Conservation (phyloP, 768 basidiomycete genomes). For the Russula vinacea region DNA sequence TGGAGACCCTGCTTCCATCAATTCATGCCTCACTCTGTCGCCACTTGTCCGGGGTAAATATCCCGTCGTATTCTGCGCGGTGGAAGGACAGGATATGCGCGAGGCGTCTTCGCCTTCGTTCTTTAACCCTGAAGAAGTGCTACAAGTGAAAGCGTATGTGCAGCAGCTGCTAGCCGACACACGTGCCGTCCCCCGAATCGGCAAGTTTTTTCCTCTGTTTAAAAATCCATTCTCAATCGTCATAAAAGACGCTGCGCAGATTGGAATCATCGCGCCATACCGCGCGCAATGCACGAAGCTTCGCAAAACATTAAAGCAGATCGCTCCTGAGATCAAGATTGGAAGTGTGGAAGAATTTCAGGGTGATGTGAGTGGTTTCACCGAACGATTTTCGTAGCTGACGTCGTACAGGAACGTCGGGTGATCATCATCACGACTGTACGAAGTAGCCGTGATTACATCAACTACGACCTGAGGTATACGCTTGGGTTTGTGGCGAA, state of each 20-base stretch:
- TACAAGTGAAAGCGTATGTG: constrained; percentile 51
- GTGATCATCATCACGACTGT: constrained; percentile 44
- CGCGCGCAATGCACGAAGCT: constrained; percentile 45
- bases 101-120: constrained; percentile 67
- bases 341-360: constrained; percentile 68
- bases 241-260: constrained; percentile 46
- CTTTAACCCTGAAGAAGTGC: constrained; percentile 62
- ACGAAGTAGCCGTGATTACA: constrained; percentile 36
- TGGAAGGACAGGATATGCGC: constrained; percentile 60
- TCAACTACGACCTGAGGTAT: constrained; percentile 30
- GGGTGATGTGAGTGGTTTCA: constrained; percentile 43
- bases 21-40: constrained; percentile 33
- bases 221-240: background rate
- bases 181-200: constrained; percentile 38
- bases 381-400: constrained; percentile 27
- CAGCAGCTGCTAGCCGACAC: constrained; percentile 32
- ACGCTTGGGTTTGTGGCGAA: constrained; percentile 35
- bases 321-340: constrained; percentile 46
- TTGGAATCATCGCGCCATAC: constrained; percentile 62
- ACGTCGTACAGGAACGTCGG: constrained; percentile 37
- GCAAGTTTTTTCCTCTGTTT: constrained; percentile 33
- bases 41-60: constrained; percentile 45
- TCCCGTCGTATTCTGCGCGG: constrained; percentile 56
- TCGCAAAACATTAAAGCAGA: constrained; percentile 37
- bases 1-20: constrained; percentile 39